phyloP scores from a whole-genome alignment of 2,329 filamentous ascomycete genomes.

The Alternaria panax region DNA sequence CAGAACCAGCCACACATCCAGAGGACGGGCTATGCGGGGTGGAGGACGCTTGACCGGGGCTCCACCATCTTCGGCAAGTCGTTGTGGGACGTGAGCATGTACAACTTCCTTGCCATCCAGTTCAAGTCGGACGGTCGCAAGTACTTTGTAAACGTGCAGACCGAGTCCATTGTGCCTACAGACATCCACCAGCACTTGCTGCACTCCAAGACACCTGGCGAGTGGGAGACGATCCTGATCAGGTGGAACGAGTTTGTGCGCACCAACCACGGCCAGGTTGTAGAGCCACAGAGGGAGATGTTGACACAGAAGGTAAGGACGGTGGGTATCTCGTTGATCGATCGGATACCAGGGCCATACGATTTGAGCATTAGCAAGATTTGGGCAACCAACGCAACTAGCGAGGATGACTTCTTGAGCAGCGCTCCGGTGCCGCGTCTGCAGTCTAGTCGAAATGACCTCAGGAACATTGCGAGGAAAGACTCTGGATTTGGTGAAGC shows the following conservation, averaged over 20 bases:
- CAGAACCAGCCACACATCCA: constrained; percentile 75
- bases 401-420: constrained; percentile 45
- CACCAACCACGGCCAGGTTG: constrained; percentile 89
- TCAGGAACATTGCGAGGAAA: constrained; percentile 26
- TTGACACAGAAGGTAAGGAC: constrained; percentile 84
- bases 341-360: constrained; percentile 86
- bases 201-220: constrained; percentile 76
- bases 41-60: constrained; percentile 79
- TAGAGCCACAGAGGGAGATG: constrained; percentile 92
- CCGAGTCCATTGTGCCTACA: constrained; percentile 90
- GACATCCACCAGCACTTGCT: constrained; percentile 95
- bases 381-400: constrained; percentile 82
- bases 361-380: constrained; percentile 84
- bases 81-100: constrained; percentile 89
- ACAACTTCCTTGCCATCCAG: constrained; percentile 84
- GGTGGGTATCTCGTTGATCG: constrained; percentile 86
- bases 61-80: constrained; percentile 84
- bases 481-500: constrained; percentile 20
- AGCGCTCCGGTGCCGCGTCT: constrained; percentile 34
- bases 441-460: constrained; percentile 24
- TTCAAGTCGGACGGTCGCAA: constrained; percentile 89
- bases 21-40: constrained; percentile 87
- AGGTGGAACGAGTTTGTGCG: constrained; percentile 92
- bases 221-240: constrained; percentile 96
- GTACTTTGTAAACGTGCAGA: constrained; percentile 96